These are phyloP conservation scores for Pseudopithomyces chartarum DNA, from an alignment of 2,329 filamentous ascomycete genomes.

Conservation along the genomic window DNA sequence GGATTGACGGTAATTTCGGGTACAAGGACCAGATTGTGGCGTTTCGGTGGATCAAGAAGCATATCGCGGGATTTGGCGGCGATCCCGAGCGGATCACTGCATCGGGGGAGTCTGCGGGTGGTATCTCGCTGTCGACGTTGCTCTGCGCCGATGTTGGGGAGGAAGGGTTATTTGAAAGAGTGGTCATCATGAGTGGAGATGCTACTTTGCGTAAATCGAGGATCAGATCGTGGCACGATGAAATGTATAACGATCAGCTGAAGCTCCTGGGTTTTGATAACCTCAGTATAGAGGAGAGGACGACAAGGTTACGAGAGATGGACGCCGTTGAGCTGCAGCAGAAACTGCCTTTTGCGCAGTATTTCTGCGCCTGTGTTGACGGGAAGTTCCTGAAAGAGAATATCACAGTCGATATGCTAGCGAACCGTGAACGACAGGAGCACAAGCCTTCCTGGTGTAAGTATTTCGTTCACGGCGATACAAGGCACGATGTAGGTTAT, in stretches of 20 bases:
- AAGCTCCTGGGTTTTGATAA: slow-evolving; percentile 21
- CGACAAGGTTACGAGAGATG: slow-evolving; percentile 18
- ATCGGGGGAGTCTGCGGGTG: slow-evolving; percentile 56
- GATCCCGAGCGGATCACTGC: slow-evolving; percentile 45
- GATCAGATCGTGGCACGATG: slow-evolving; percentile 29
- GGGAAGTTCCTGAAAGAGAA: slow-evolving; percentile 26
- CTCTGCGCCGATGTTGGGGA: slow-evolving; percentile 31
- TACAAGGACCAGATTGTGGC: slow-evolving; percentile 43
- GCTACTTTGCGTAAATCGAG: slow-evolving; percentile 34
- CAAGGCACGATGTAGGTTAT: slow-evolving; percentile 50
- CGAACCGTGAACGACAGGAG: slow-evolving; percentile 20
- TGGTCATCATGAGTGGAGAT: slow-evolving; percentile 39
- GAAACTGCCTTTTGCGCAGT: slow-evolving; percentile 30
- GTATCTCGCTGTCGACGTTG: slow-evolving; percentile 35
- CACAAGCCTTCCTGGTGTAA: slow-evolving; percentile 53
- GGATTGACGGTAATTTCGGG: slow-evolving; percentile 37
- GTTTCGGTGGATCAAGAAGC: slow-evolving; percentile 45
- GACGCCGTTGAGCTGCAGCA: slow-evolving; percentile 25
- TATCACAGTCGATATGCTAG: slow-evolving; percentile 21
- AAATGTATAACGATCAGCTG: slow-evolving; percentile 31
- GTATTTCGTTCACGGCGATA: slow-evolving; percentile 54
- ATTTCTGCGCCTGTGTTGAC: slow-evolving; percentile 31
- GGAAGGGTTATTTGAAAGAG: slow-evolving; percentile 30
- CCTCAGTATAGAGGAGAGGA: slow-evolving; percentile 15
- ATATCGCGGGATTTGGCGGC: slow-evolving; percentile 49